phyloP scores from a whole-genome alignment of 1,284 basidiomycete species.

The Cutaneotrichosporon spelunceum region DNA sequence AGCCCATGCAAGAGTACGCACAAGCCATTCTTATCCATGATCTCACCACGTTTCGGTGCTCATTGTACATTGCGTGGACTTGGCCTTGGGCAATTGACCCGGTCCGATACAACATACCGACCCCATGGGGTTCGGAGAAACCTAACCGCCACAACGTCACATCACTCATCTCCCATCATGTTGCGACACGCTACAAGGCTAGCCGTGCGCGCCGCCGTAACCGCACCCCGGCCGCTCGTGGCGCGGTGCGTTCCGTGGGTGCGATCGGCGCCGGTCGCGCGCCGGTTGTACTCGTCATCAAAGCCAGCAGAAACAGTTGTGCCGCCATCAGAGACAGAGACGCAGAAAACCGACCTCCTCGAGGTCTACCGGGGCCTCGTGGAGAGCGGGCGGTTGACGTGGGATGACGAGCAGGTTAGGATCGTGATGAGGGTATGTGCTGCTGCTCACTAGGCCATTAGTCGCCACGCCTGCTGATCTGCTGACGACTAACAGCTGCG shows the following conservation, averaged over 20 bases:
- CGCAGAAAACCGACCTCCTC: conserved; percentile 51
- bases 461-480: not conserved
- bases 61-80: not conserved
- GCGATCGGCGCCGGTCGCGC: not conserved
- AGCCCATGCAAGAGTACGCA: not conserved
- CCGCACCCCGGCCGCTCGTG: not conserved
- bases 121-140: conserved; percentile 8
- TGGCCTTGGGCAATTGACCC: not conserved
- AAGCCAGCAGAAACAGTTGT: not conserved
- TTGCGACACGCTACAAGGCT: not conserved
- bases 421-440: conserved; percentile 60
- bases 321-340: not conserved
- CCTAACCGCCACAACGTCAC: not conserved
- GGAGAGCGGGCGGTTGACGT: conserved; percentile 57
- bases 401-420: conserved; percentile 65
- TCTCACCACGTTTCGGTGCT: not conserved
- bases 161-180: not conserved
- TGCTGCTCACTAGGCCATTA: not conserved
- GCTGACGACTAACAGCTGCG: conserved; percentile 36
- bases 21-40: not conserved
- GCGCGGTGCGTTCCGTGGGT: not conserved
- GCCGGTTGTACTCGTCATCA: not conserved
- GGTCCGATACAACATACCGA: not conserved
- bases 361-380: conserved; percentile 56
- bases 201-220: not conserved